These are phyloP conservation scores for Brettanomyces bruxellensis DNA, from an alignment of 805 yeast genomes.

Conservation along the genomic window DNA sequence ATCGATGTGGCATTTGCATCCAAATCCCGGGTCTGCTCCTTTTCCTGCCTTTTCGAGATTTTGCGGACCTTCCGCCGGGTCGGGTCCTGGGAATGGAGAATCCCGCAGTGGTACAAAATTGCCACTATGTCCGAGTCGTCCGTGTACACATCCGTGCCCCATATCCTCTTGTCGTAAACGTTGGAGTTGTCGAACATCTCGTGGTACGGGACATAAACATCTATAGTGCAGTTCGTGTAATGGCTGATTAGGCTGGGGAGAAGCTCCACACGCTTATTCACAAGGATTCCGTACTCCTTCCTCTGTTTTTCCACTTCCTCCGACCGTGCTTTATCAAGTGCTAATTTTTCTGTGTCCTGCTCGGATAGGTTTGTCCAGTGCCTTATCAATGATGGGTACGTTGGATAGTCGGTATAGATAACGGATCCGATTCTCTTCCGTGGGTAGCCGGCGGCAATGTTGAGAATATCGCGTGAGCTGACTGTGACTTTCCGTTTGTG, in stretches of 20 bases:
- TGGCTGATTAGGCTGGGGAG: constrained; percentile 24
- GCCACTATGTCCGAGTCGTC: constrained; percentile 86
- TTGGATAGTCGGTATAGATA: constrained; percentile 49
- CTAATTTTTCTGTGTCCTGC: constrained; percentile 11
- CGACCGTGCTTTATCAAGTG: constrained; percentile 9
- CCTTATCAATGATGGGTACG: constrained; percentile 28
- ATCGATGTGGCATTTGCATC: constrained; percentile 7
- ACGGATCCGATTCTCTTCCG: constrained; percentile 44
- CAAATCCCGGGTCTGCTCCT: constrained; percentile 8
- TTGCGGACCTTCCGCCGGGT: constrained; percentile 4
- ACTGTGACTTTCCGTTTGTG: constrained; percentile 17
- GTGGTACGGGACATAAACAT: constrained; percentile 46
- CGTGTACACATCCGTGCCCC: constrained; percentile 93
- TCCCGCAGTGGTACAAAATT: constrained; percentile 68
- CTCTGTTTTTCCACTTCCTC: neutral
- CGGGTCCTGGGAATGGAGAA: constrained; percentile 34
- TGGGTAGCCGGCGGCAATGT: constrained; percentile 31
- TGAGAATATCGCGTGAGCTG: constrained; percentile 31
- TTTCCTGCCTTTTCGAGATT: constrained; percentile 10
- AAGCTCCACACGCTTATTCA: constrained; percentile 22
- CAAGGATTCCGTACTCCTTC: neutral
- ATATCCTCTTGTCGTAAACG: constrained; percentile 44
- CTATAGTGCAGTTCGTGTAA: constrained; percentile 40
- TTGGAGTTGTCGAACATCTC: constrained; percentile 31
- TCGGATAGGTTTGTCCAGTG: constrained; percentile 11